Evolutionary conservation across 2,329 filamentous ascomycete species (phyloP).

Genomic region (Claviceps pazoutovae): DNA sequence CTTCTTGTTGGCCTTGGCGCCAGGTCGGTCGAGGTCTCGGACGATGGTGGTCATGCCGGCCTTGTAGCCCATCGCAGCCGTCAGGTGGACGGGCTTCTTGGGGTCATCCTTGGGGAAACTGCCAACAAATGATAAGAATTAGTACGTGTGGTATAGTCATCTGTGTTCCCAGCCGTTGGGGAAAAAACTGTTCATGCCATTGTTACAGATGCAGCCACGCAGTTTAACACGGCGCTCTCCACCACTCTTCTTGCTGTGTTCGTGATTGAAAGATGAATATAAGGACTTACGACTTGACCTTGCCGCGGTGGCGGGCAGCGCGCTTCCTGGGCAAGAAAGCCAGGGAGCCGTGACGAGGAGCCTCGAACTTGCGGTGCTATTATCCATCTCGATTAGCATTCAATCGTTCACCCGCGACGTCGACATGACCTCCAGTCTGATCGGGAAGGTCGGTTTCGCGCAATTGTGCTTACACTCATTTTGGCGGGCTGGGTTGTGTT

Average conservation of each 20-base stretch:
- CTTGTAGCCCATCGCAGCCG: slow-evolving; percentile 98
- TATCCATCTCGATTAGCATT: slow-evolving; percentile 7
- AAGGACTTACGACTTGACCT: slow-evolving; percentile 84
- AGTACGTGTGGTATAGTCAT: not conserved
- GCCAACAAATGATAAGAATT: not conserved
- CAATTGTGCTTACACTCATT: slow-evolving; percentile 18
- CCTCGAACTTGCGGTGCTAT: slow-evolving; percentile 52
- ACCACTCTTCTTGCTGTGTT: no score
- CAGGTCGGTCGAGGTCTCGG: slow-evolving; percentile 95
- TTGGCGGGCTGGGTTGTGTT: not conserved
- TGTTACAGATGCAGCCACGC: not conserved
- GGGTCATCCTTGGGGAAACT: slow-evolving; percentile 99
- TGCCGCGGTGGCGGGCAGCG: slow-evolving; percentile 84
- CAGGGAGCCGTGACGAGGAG: slow-evolving; percentile 89
- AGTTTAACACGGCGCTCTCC: not conserved
- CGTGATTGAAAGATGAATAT: no score
- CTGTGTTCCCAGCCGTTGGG: not conserved
- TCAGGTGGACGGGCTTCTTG: slow-evolving; percentile 99
- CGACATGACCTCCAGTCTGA: not conserved
- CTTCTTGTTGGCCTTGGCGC: slow-evolving; percentile 99
- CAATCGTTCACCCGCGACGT: not conserved
- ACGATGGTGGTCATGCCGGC: slow-evolving; percentile 99
- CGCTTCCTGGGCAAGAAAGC: slow-evolving; percentile 83
- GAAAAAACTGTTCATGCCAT: not conserved
- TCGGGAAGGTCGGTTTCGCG: no score